A percentile compares a stretch with the other conserved stretches of the same genome.
Evolutionary conservation across 2,329 filamentous ascomycete species (phyloP).

Genomic region (Paecilomyces niveus): DNA sequence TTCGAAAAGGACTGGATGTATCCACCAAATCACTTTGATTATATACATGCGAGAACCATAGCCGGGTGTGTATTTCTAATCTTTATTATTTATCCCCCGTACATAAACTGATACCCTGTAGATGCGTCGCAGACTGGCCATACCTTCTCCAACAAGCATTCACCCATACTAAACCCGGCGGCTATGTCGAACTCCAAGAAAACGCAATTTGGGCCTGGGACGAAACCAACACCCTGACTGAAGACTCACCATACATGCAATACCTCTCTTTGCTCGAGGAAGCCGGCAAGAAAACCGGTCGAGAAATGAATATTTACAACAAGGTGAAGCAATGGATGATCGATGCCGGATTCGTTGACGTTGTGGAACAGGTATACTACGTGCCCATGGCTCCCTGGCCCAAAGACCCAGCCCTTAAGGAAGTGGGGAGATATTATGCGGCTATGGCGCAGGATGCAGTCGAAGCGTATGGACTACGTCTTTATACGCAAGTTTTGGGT

Average conservation of each 20-base stretch:
- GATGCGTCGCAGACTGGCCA: neutral
- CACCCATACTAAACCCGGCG: neutral
- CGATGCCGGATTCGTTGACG: slow-evolving; percentile 9
- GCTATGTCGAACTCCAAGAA: neutral
- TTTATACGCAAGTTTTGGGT: slow-evolving; percentile 13
- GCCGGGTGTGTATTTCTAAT: neutral
- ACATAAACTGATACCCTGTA: neutral
- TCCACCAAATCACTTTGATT: neutral
- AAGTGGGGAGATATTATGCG: slow-evolving; percentile 11
- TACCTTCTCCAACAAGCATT: neutral
- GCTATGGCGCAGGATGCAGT: slow-evolving; percentile 13
- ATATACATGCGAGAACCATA: neutral
- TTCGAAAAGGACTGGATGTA: slow-evolving; percentile 51
- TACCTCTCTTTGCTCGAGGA: neutral
- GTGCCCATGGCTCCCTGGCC: slow-evolving; percentile 13
- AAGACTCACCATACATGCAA: neutral
- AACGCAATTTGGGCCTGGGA: neutral
- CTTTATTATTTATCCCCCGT: neutral
- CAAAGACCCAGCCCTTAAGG: slow-evolving; percentile 10
- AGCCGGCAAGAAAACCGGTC: neutral
- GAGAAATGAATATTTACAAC: neutral
- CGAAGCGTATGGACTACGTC: slow-evolving; percentile 12
- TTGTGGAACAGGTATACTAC: slow-evolving; percentile 7
- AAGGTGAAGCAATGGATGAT: neutral
- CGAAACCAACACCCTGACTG: neutral